These are phyloP conservation scores for Berkeleyomyces basicola DNA, from an alignment of 2,329 filamentous ascomycete genomes.

Conservation along the genomic window DNA sequence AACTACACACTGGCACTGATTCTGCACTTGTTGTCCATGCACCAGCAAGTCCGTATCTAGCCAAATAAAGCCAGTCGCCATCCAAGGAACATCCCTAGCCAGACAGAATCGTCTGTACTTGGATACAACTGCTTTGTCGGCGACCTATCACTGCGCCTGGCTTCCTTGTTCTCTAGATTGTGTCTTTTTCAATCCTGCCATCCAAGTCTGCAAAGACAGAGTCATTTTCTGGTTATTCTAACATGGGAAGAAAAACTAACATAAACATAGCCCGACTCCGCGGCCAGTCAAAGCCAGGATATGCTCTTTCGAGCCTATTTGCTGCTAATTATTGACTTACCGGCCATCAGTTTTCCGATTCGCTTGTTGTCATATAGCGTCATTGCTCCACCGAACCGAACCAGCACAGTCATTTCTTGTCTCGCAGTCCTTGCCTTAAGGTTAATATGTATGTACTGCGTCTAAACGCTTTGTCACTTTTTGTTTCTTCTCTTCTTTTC, in stretches of 20 bases:
- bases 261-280: not conserved
- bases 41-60: too few species aligned
- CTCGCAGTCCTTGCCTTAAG: not conserved
- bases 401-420: slow-evolving; percentile 1
- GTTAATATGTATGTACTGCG: not conserved
- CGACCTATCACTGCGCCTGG: not conserved
- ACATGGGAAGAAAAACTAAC: not conserved
- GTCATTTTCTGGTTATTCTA: not conserved
- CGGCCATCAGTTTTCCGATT: not conserved
- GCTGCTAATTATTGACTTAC: not conserved
- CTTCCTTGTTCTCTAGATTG: not conserved
- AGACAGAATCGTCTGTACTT: too few species aligned
- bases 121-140: too few species aligned
- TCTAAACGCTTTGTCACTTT: not conserved
- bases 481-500: not conserved
- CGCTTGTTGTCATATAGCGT: slow-evolving; percentile 1
- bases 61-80: too few species aligned
- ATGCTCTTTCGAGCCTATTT: not conserved
- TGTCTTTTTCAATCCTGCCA: not conserved
- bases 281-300: not conserved
- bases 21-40: too few species aligned
- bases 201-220: not conserved
- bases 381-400: not conserved
- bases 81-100: too few species aligned
- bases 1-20: too few species aligned